Base-by-base conservation (phyloP, 805 yeast species). In the Candida patagonica region DNA sequence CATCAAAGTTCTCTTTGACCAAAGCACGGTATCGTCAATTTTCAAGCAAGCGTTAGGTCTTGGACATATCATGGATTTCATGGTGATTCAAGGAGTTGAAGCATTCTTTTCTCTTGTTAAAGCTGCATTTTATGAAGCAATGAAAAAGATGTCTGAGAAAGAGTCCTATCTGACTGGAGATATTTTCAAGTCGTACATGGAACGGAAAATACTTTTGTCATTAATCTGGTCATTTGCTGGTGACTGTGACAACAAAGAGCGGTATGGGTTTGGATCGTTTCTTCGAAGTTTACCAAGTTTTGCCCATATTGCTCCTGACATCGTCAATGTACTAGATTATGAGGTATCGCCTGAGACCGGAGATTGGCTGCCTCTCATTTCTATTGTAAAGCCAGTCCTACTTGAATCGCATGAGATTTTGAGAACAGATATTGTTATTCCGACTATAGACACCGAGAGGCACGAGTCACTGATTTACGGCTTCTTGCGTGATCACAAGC, bases 361-460 rank as follows among this genome's bases (percentile, higher is more conserved):
- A 7, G 60, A 61, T 1, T 74, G 83, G 79, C 48, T 46, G 2
- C 46, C 62, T 2, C 67, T 73, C 68, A 43, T 51, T 4, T 37
- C 52, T 0, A 46, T 49, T 6, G 73, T 80, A 0, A 70, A 71
- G 0, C 42, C 46, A 1, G 47, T 60, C 1, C 68, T 69, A 5
- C 54, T 81, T 2, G 82, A 78, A 32, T 70, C 80, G 0, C 74
- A 75, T 19, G 71, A 78, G 32, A 72, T 86, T 1, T 53, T 68
- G 6, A 64, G 70, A 31, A 76, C 94, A 1, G 78, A 75, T 47
- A 55, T 76, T 0, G 74, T 89, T 1, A 70, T 89, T 7, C 83
- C 94, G 0, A 89, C 97, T 0, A 52, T 73, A 1, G 96, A 87
- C 48, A 87, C 96, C 0, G 55, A 69, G 1, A 67, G 77, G 41